Evolutionary conservation across 1,139 yeast genomes (phyloP).

Genomic region (Diutina pseudorugosa): DNA sequence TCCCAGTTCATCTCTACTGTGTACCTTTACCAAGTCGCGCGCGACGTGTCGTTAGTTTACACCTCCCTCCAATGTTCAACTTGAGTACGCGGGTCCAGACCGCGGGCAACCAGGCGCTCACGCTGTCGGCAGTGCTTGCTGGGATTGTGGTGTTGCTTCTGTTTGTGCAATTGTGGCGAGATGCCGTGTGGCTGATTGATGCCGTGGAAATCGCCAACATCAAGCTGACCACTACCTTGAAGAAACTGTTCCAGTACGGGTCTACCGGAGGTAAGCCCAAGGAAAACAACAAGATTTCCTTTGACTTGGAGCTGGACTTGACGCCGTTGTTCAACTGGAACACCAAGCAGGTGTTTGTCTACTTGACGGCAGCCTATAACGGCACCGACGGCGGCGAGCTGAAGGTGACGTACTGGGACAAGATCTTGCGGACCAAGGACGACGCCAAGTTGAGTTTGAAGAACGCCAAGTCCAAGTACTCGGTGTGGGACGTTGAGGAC

Average conservation of each 20-base stretch:
- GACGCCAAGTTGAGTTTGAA: constrained; percentile 45
- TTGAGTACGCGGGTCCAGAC: constrained; percentile 34
- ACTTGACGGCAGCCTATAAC: constrained; percentile 79
- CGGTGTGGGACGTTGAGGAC: constrained; percentile 78
- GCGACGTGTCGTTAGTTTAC: neutral
- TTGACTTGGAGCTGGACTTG: constrained; percentile 58
- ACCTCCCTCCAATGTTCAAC: constrained; percentile 27
- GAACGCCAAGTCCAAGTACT: constrained; percentile 58
- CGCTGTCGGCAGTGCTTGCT: constrained; percentile 36
- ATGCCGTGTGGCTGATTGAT: constrained; percentile 31
- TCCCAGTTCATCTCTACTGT: no score
- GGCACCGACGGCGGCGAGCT: constrained; percentile 39
- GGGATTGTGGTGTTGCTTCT: constrained; percentile 36
- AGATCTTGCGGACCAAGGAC: constrained; percentile 47
- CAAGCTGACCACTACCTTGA: constrained; percentile 31
- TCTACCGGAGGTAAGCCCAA: constrained; percentile 58
- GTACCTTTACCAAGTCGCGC: neutral
- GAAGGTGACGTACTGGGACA: constrained; percentile 85
- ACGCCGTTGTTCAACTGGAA: constrained; percentile 87
- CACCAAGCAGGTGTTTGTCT: constrained; percentile 87
- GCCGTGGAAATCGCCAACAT: constrained; percentile 30
- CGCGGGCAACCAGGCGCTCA: constrained; percentile 43
- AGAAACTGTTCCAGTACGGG: constrained; percentile 65
- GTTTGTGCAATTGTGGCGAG: constrained; percentile 32
- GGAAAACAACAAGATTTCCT: constrained; percentile 63